Evolutionary conservation across 2,329 filamentous ascomycete species (phyloP), one percentile per base, ranked within the genome.

Genomic region (Calonectria pseudoturangicola): DNA sequence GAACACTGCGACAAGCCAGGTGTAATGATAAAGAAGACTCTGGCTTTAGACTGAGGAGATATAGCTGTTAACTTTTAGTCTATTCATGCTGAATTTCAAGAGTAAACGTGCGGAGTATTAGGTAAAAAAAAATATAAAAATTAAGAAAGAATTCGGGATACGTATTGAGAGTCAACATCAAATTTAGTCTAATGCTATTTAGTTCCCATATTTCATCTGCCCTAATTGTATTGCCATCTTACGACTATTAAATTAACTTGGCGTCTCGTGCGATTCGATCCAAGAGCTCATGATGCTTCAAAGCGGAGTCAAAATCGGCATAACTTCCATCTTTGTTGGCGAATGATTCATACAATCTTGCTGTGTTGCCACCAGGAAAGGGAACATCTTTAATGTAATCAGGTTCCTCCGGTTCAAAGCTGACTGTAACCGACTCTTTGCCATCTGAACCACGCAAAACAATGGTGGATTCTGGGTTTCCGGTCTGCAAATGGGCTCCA

Each of bases 331-430:
- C 48, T 12, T 51, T 33, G 9, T 45, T 43, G 1, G 50, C 65
- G 25, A 67, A 67, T 25, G 41, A 43, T 25, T 67, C 65, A 13
- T 67, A 67, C 7, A 67, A 39, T 16, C 65, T 45, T 1, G 50
- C 65, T 36, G 65, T 67, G 13, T 67, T 67, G 50, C 18, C 43
- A 3, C 65, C 65, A 21, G 50, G 39, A 27, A 58, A 58, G 21
- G 50, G 39, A 2, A 67, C 39, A 5, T 27, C 21, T 28, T 43
- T 43, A 18, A 67, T 27, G 18, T 58, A 45, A 1, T 28, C 27
- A 25, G 39, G 36, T 15, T 67, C 65, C 8, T 67, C 50, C 13
- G 21, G 50, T 9, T 58, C 27, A 47, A 27, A 67, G 12, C 43
- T 47, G 10, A 58, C 9, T 12, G 47, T 33, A 12, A 33, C 25